phyloP scores from a whole-genome alignment of 2,329 filamentous ascomycete genomes.

The Xylaria polymorpha region DNA sequence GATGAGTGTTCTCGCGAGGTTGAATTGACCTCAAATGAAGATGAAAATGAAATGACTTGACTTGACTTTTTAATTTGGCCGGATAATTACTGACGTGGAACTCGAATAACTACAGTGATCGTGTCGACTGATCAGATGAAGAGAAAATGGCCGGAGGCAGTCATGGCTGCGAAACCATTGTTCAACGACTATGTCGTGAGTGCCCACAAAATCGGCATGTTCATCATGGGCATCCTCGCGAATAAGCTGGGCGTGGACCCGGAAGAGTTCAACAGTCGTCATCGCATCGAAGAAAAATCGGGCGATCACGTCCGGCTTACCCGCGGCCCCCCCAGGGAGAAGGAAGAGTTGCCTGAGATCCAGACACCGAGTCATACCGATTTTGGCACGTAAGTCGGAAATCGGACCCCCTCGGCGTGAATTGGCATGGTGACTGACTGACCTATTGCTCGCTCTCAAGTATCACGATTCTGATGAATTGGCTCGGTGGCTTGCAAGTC shows the following conservation, averaged over 20 bases:
- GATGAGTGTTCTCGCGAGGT: neutral
- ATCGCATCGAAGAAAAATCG: constrained; percentile 47
- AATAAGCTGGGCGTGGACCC: constrained; percentile 46
- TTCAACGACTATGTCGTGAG: constrained; percentile 46
- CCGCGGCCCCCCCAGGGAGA: constrained; percentile 47
- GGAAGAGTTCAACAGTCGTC: constrained; percentile 44
- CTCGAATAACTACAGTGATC: constrained; percentile 49
- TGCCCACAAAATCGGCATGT: constrained; percentile 49
- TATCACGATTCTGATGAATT: constrained; percentile 55
- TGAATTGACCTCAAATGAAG: neutral
- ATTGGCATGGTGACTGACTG: neutral
- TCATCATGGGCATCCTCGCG: constrained; percentile 47
- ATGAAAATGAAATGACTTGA: too few relatives aligned
- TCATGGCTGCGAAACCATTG: constrained; percentile 43
- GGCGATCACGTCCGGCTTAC: constrained; percentile 52
- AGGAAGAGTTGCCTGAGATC: constrained; percentile 49
- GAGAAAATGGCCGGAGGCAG: constrained; percentile 45
- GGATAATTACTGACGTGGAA: neutral
- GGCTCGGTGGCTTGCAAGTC: constrained; percentile 55
- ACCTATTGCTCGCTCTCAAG: constrained; percentile 38
- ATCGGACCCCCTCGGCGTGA: too few relatives aligned
- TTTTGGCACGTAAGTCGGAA: constrained; percentile 50
- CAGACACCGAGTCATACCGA: constrained; percentile 53
- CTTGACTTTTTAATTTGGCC: too few relatives aligned
- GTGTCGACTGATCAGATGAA: constrained; percentile 42